phyloP scores from a whole-genome alignment of 164 flowering plant genomes.

The Kingdonia uniflora region DNA sequence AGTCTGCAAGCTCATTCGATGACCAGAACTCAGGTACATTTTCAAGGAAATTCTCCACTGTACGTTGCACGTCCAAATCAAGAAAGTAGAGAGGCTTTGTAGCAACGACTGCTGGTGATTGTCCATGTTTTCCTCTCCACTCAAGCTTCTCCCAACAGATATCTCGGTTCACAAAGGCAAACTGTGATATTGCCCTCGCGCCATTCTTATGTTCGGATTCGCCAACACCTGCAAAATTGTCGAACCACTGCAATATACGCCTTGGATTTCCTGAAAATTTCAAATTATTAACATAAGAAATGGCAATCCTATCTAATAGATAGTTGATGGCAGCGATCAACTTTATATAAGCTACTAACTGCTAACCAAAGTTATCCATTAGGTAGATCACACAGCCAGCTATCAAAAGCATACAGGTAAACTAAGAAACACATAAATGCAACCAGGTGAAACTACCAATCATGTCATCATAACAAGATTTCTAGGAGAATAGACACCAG shows the following conservation, averaged over 20 bases:
- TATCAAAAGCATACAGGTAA: no score
- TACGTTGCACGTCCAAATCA: constrained; percentile 68
- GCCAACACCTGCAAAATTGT: constrained; percentile 33
- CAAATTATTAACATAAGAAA: not conserved
- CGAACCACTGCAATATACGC: constrained; percentile 76
- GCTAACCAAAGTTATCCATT: no score
- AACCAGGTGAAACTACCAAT: no score
- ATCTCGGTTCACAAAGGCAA: constrained; percentile 82
- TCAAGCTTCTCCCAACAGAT: constrained; percentile 98
- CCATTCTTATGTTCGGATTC: constrained; percentile 62
- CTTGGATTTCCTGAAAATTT: constrained; percentile 59
- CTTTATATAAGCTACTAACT: no score
- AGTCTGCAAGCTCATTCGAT: constrained; percentile 72
- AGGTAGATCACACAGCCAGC: no score
- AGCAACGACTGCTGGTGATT: constrained; percentile 95
- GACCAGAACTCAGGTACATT: constrained; percentile 96
- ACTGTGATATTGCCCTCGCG: constrained; percentile 76
- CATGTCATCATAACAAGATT: no score
- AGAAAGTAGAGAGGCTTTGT: constrained; percentile 97
- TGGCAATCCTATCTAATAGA: not conserved
- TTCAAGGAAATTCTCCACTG: constrained; percentile 83
- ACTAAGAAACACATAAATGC: no score
- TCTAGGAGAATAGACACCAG: no score
- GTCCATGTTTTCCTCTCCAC: constrained; percentile 97
- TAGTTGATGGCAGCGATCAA: no score